A percentile compares a stretch with the other conserved stretches of the same genome.
Evolutionary conservation across 2,329 filamentous ascomycete genomes (phyloP).

Genomic region (Colletotrichum sp.): DNA sequence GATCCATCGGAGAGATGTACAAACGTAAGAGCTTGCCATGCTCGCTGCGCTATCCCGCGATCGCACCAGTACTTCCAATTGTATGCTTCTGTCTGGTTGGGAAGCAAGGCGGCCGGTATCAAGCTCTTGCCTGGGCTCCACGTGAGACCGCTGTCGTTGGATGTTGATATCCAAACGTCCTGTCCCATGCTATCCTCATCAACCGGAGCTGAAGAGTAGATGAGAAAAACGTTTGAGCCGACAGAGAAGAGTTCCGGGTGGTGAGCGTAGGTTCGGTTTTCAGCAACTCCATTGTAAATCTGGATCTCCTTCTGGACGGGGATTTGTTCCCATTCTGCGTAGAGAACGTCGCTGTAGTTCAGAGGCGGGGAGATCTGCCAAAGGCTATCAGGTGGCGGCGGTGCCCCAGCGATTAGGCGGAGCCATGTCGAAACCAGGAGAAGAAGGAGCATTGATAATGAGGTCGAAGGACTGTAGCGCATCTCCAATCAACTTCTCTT

Average conservation of each 20-base stretch:
- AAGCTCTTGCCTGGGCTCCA: conserved; percentile 23
- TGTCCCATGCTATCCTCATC: conserved; percentile 31
- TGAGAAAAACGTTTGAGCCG: conserved; percentile 23
- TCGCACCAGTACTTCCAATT: conserved; percentile 30
- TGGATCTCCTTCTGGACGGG: conserved; percentile 22
- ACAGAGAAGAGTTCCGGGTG: conserved; percentile 27
- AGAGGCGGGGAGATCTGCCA: conserved; percentile 26
- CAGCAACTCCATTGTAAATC: conserved; percentile 26
- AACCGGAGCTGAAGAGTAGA: conserved; percentile 27
- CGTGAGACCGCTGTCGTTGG: conserved; percentile 23
- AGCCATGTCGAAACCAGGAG: background rate
- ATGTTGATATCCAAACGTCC: conserved; percentile 27
- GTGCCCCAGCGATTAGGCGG: background rate
- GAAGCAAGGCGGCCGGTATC: conserved; percentile 27
- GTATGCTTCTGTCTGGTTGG: conserved; percentile 26
- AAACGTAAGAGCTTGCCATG: conserved; percentile 21
- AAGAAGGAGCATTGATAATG: background rate
- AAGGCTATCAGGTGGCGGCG: conserved; percentile 13
- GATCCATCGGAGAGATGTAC: conserved; percentile 8
- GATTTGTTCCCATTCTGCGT: conserved; percentile 29
- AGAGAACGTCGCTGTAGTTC: conserved; percentile 27
- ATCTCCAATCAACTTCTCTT: background rate
- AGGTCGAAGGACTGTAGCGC: background rate
- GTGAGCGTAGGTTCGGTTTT: conserved; percentile 28
- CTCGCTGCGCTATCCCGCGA: conserved; percentile 25